Evolutionary conservation across 2,329 filamentous ascomycete species (phyloP).

Genomic region (Westerdykella aurantiaca): DNA sequence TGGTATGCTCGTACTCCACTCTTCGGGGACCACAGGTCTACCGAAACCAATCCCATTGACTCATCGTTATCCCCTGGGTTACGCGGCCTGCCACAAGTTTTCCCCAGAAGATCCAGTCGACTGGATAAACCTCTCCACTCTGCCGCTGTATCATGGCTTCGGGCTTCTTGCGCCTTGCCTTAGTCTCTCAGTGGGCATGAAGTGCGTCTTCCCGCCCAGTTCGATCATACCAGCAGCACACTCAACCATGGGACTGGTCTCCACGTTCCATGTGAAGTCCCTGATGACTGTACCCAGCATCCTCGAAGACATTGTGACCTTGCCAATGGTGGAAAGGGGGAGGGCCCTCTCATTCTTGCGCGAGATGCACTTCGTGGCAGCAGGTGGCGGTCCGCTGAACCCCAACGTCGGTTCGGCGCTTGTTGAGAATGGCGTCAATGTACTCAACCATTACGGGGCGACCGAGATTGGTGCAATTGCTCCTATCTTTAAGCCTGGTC

Average conservation of each 20-base stretch:
- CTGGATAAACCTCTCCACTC: constrained; percentile 26
- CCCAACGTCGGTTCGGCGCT: constrained; percentile 18
- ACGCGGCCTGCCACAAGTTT: constrained; percentile 3
- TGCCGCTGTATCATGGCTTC: constrained; percentile 35
- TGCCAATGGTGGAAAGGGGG: constrained; percentile 1
- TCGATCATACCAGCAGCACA: constrained; percentile 15
- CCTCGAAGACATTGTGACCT: constrained; percentile 28
- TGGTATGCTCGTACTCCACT: constrained; percentile 43
- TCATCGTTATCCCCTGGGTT: constrained; percentile 33
- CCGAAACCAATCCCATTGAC: constrained; percentile 57
- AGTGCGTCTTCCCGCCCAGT: constrained; percentile 21
- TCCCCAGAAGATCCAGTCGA: background rate
- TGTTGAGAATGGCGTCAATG: constrained; percentile 15
- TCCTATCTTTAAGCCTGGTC: constrained; percentile 25
- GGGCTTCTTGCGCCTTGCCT: constrained; percentile 31
- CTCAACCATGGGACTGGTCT: too few relatives aligned
- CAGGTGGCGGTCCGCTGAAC: constrained; percentile 31
- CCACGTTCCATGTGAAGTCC: constrained; percentile 5
- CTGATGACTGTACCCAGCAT: constrained; percentile 35
- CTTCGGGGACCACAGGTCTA: constrained; percentile 52
- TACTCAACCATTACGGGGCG: constrained; percentile 35
- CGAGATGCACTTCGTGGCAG: constrained; percentile 26
- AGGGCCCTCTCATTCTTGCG: constrained; percentile 3
- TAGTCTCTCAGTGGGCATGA: constrained; percentile 24
- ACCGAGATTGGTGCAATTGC: constrained; percentile 35